These are phyloP conservation scores for Arthrinium phaeospermum DNA, from an alignment of 2,329 filamentous ascomycete genomes.

Conservation along the genomic window DNA sequence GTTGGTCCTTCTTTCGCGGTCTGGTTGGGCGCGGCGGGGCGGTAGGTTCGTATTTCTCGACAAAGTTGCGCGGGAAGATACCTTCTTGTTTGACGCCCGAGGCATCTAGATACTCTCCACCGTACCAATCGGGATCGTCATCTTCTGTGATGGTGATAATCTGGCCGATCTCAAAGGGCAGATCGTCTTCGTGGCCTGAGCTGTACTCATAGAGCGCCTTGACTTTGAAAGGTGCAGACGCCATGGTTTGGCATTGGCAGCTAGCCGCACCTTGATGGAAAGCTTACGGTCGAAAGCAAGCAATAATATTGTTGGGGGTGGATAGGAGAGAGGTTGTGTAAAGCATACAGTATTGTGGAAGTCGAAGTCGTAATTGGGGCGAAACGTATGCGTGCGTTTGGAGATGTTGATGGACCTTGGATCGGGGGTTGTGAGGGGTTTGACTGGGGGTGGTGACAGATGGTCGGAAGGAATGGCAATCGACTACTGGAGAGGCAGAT, in stretches of 20 bases:
- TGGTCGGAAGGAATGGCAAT: constrained; percentile 6
- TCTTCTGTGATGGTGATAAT: constrained; percentile 92
- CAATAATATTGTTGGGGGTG: constrained; percentile 1
- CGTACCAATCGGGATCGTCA: constrained; percentile 94
- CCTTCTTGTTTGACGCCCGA: constrained; percentile 78
- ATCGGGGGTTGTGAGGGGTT: constrained; percentile 14
- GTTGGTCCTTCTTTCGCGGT: constrained; percentile 69
- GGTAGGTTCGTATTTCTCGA: constrained; percentile 92
- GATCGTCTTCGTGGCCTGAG: constrained; percentile 92
- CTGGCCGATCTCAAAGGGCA: constrained; percentile 83
- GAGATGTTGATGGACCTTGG: constrained; percentile 15
- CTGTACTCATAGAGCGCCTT: constrained; percentile 94
- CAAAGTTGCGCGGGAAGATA: constrained; percentile 95
- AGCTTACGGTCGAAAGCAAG: constrained; percentile 18
- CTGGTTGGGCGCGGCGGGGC: constrained; percentile 86
- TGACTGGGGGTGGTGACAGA: constrained; percentile 14
- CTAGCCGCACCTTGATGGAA: constrained; percentile 28
- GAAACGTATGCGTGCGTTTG: constrained; percentile 12
- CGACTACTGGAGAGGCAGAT: not conserved
- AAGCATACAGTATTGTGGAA: constrained; percentile 9
- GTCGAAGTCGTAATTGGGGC: constrained; percentile 8
- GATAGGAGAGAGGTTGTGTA: not conserved
- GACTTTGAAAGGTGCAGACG: constrained; percentile 81
- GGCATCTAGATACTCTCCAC: constrained; percentile 83
- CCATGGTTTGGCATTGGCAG: constrained; percentile 57